Evolutionary conservation across 2,329 filamentous ascomycete species (phyloP), one percentile per base, ranked within the genome.

Genomic region (Coniochaeta ligniaria): DNA sequence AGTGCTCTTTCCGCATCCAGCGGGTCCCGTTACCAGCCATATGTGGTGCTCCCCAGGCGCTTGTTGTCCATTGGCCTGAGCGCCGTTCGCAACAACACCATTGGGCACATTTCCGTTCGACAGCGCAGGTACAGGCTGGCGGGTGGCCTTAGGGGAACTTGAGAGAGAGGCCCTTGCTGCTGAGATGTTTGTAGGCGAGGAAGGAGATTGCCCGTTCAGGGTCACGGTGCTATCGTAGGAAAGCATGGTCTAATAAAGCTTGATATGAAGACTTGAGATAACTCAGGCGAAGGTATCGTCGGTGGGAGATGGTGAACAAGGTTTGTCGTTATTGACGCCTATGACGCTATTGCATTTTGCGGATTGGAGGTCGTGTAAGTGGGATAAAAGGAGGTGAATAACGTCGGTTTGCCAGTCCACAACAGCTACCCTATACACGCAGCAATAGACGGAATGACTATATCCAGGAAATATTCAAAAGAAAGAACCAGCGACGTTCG

Each of bases 1-100:
- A 0, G 89, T 92, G 61, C 85, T 90, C 79, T 93, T 93, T 62
- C 90, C 90, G 70, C 88, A 91, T 31, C 90, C 90, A 50, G 90
- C 89, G 58, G 90, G 90, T 31, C 90, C 90, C 1, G 89, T 92
- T 58, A 93, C 85, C 62, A 93, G 80, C 88, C 89, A 93, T 70
- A 93, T 91, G 73, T 92, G 89, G 68, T 88, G 86, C 61, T 78
- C 72, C 59, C 71, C 68, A 55, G 70, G 66, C 24, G 66, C 35
- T 26, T 66, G 66, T 63, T 70, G 61, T 45, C 66, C 68, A 33
- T 69, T 69, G 60, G 70, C 63, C 43, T 74, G 69, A 50, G 67
- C 65, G 58, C 69, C 66, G 60, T 66, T 68, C 66, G 69, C 67
- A 38, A 67, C 69, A 26, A 62, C 56, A 57, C 67, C 65, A 36